Conservation (phyloP, 1,284 basidiomycete genomes). For the Boletus sp. region DNA sequence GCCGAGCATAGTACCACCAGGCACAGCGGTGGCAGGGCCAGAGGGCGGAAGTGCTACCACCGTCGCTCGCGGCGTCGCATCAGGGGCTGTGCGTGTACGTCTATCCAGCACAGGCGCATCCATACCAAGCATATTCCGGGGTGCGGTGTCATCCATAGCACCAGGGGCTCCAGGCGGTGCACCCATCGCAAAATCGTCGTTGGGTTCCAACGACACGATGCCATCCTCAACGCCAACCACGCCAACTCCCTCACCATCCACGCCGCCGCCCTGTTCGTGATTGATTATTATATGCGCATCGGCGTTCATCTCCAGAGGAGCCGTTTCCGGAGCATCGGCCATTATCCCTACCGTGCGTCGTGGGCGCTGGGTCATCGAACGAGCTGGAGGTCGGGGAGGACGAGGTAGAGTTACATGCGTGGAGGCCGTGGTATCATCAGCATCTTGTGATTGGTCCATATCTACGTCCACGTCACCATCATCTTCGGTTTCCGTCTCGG, state of each 20-base stretch:
- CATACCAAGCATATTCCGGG: conserved; percentile 28
- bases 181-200: conserved; percentile 83
- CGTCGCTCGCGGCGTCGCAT: conserved; percentile 41
- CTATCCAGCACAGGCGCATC: conserved; percentile 29
- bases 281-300: conserved; percentile 71
- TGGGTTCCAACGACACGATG: conserved; percentile 63
- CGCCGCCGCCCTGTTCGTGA: conserved; percentile 44
- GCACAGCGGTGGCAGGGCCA: conserved; percentile 8
- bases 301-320: conserved; percentile 43
- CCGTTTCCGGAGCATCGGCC: conserved; percentile 45
- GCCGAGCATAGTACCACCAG: conserved; percentile 17
- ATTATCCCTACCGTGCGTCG: conserved; percentile 60
- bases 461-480: conserved; percentile 60
- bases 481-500: conserved; percentile 73
- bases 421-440: conserved; percentile 35
- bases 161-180: conserved; percentile 81
- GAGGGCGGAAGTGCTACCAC: conserved; percentile 34
- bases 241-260: conserved; percentile 37
- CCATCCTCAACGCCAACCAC: conserved; percentile 65
- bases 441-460: conserved; percentile 43
- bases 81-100: conserved; percentile 31
- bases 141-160: conserved; percentile 48
- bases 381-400: conserved; percentile 39
- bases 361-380: conserved; percentile 36
- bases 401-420: conserved; percentile 37